These are phyloP conservation scores for Trichoderma orchidacearum DNA, from an alignment of 495 filamentous ascomycete species.

Conservation along the genomic window DNA sequence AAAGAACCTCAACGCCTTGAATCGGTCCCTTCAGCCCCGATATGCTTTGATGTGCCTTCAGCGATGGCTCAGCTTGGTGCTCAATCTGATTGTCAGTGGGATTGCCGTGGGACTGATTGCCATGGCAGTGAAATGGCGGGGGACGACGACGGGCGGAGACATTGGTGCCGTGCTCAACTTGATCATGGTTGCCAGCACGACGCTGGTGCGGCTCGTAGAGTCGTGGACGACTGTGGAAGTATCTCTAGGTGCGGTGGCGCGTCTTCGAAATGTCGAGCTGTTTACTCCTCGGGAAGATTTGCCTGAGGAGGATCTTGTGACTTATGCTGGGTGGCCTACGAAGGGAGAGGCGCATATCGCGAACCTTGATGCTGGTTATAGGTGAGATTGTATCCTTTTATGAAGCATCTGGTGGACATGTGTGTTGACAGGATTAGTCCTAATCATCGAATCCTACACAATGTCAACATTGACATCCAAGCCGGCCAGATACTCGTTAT, in stretches of 20 bases:
- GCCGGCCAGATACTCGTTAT: slow-evolving; percentile 20
- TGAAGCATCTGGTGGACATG: neutral
- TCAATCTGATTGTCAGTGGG: slow-evolving; percentile 24
- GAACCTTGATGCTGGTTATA: slow-evolving; percentile 20
- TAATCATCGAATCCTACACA: slow-evolving; percentile 8
- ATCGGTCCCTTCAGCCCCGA: slow-evolving; percentile 23
- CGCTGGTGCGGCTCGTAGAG: slow-evolving; percentile 17
- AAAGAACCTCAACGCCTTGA: slow-evolving; percentile 12
- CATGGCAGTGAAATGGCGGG: slow-evolving; percentile 16
- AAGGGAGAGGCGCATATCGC: slow-evolving; percentile 14
- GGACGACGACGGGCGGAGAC: slow-evolving; percentile 14
- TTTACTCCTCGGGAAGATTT: slow-evolving; percentile 18
- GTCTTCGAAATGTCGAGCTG: slow-evolving; percentile 23
- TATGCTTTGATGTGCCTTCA: slow-evolving; percentile 30
- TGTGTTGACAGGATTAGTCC: neutral
- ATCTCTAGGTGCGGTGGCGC: slow-evolving; percentile 35
- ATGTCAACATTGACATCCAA: slow-evolving; percentile 16
- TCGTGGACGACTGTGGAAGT: slow-evolving; percentile 36
- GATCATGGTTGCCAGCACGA: slow-evolving; percentile 16
- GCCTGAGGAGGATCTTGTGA: slow-evolving; percentile 7
- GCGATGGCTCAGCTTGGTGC: slow-evolving; percentile 28
- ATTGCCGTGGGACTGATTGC: slow-evolving; percentile 30
- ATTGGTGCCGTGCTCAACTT: slow-evolving; percentile 17
- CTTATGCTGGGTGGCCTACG: slow-evolving; percentile 19
- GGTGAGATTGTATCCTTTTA: slow-evolving; percentile 5